Evolutionary conservation across 2,329 filamentous ascomycete genomes (phyloP), one percentile per base, ranked within the genome.

Genomic region (Fusarium luffae): DNA sequence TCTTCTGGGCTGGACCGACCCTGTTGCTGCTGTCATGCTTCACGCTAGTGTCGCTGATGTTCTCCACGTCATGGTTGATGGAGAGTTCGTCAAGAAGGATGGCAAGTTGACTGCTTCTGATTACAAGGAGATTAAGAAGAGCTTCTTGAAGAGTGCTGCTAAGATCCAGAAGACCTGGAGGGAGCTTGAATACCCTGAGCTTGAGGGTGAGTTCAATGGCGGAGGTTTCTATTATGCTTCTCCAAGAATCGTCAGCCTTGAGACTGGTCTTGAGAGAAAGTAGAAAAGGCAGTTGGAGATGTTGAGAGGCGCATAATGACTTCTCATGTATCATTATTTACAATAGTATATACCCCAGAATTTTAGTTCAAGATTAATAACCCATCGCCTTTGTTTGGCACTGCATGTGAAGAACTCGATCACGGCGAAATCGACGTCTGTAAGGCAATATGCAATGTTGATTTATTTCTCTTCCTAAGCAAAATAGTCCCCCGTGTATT

Each of bases 1-100:
- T 2, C 77, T 89, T 71, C 77, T 88, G 1, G 86, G 86, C 5
- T 88, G 85, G 85, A 77, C 67, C 8, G 86, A 89, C 59, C 85
- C 86, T 0, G 80, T 89, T 5, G 86, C 86, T 0, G 87, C 87
- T 0, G 78, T 89, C 2, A 82, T 89, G 27, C 75, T 89, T 37
- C 86, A 89, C 61, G 82, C 85, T 1, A 84, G 81, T 55, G 81
- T 86, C 6, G 85, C 83, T 0, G 85, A 89, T 59, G 77, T 89
- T 25, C 74, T 82, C 56, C 79, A 84, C 52, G 86, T 88, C 1
- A 61, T 86, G 12, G 82, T 88, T 0, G 81, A 83, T 12, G 67
- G 67, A 12, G 30, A 59, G 3, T 67, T 69, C 41, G 54, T 56
- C 4, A 89, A 88, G 77, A 75, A 78, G 9, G 79, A 84, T 16